Conservation (phyloP, 1,139 yeast genomes). For the Kodamaea ohmeri region DNA sequence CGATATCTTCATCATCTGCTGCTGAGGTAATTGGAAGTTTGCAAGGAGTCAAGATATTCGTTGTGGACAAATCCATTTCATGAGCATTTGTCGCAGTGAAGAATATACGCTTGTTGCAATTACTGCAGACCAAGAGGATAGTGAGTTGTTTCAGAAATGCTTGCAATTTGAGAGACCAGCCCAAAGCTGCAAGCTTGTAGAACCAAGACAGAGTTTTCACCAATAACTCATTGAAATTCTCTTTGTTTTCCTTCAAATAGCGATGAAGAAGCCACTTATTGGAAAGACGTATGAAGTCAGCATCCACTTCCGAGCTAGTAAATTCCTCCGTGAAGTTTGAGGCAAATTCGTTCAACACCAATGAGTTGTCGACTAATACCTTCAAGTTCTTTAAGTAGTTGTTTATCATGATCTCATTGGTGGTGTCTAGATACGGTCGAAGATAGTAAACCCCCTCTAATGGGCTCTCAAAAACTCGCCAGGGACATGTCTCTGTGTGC, state of each 20-base stretch:
- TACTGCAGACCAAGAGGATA: constrained; percentile 33
- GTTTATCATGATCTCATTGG: constrained; percentile 28
- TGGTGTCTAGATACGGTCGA: constrained; percentile 32
- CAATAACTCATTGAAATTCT: constrained; percentile 27
- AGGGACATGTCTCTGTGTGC: constrained; percentile 34
- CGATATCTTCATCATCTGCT: constrained; percentile 16
- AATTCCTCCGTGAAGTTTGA: constrained; percentile 5
- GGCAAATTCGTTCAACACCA: constrained; percentile 18
- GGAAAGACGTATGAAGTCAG: constrained; percentile 24
- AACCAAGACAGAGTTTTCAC: constrained; percentile 31
- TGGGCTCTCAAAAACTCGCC: constrained; percentile 40
- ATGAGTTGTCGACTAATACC: constrained; percentile 28
- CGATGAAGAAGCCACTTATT: constrained; percentile 31
- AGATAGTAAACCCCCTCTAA: constrained; percentile 34
- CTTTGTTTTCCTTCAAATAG: constrained; percentile 34
- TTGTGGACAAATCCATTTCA: background rate
- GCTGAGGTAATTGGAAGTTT: constrained; percentile 23
- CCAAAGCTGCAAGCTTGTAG: constrained; percentile 33
- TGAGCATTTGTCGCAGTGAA: constrained; percentile 15
- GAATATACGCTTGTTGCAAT: constrained; percentile 38
- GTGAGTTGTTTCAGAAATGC: constrained; percentile 27
- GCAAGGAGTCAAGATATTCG: constrained; percentile 34
- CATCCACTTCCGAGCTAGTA: constrained; percentile 19
- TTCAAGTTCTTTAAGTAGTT: constrained; percentile 31
- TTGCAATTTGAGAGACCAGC: constrained; percentile 40